Base-by-base conservation (phyloP, 257 asterid species). In the Ilex aquifolium region DNA sequence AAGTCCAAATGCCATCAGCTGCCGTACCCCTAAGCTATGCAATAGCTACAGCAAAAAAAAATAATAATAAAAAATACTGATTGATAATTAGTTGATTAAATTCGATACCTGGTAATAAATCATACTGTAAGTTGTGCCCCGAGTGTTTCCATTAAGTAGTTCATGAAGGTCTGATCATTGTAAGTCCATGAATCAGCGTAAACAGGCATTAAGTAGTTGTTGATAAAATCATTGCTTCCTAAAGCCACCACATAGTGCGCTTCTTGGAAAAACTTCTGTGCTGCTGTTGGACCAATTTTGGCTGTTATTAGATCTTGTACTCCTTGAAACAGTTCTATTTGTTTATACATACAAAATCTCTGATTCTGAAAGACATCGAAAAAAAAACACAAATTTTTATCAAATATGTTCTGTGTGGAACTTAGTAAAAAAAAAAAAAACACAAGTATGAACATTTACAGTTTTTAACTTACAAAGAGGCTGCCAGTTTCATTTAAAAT, bases 191-290 rank as follows among this genome's bases (percentile, higher is more conserved):
- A 88, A 68, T 86, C 96, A 1, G 59, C 53, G 53, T 86, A 88
- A 58, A 91, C 78, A 3, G 96, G 98, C 98, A 88, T 88, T 54
- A 91, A 65, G 80, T 86, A 88, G 75, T 91, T 91, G 88, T 91
- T 91, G 72, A 91, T 91, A 80, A 86, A 91, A 57, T 91, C 98
- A 16, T 86, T 91, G 77, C 98, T 91, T 16, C 98, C 98, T 1
- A 91, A 52, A 2, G 98, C 96, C 3, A 91, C 90, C 14, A 88
- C 96, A 11, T 91, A 88, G 12, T 81, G 71, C 6, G 90, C 83
- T 50, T 76, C 80, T 62, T 77, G 68, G 80, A 91, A 91, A 65
- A 88, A 88, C 42, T 76, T 74, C 0, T 69, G 68, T 13, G 88
- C 90, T 56, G 74, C 86, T 1, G 31, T 60, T 13, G 27, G 72